Base-by-base conservation (phyloP, 2,329 filamentous ascomycete genomes). In the Shiraia sp. region DNA sequence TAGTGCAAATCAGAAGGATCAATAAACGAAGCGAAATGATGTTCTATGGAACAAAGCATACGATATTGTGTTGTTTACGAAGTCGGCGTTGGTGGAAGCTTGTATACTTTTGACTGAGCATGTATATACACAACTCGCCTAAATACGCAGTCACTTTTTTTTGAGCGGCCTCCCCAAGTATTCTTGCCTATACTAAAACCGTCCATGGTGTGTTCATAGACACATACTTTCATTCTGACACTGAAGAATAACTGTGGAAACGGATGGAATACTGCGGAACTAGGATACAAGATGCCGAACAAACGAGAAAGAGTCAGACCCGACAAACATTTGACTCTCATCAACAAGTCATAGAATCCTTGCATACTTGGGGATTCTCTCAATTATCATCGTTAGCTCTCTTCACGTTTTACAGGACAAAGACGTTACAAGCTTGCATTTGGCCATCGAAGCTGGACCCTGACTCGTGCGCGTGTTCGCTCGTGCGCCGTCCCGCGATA, bases 51-150 rank as follows among this genome's bases (percentile, higher is more conserved):
- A 36, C 13, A 26, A 26, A 24, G 22, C 9, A 7, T 26, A 26
- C 24, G 24, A 26, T 7, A 12, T 12, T 10, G 17, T 28, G 17
- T 48, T 56, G 48, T 51, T 55, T 42, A 36, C n/a, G n/a, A n/a
- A n/a, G n/a, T n/a, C n/a, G 61, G 62, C 60, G 59, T 65, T 65
- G 47, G 50, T 45, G 47, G 49, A 45, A n/a, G n/a, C n/a, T 39
- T 50, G 48, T 56, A 54, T 52, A 56, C 39, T 43, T 41, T 42
- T 48, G 40, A 33, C 38, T 40, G 32, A 49, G 44, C 50, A 36
- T 43, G 49, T 49, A 39, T 14, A 23, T 12, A 31, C 27, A 14
- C n/a, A n/a, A n/a, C n/a, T n/a, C n/a, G n/a, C n/a, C n/a, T n/a
- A n/a, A n/a, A n/a, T n/a, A n/a, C n/a, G n/a, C n/a, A n/a, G n/a